A percentile compares a stretch with the other conserved stretches of the same genome.
phyloP scores from a whole-genome alignment of 306 rosid genomes.

The Psophocarpus tetragonolobus region DNA sequence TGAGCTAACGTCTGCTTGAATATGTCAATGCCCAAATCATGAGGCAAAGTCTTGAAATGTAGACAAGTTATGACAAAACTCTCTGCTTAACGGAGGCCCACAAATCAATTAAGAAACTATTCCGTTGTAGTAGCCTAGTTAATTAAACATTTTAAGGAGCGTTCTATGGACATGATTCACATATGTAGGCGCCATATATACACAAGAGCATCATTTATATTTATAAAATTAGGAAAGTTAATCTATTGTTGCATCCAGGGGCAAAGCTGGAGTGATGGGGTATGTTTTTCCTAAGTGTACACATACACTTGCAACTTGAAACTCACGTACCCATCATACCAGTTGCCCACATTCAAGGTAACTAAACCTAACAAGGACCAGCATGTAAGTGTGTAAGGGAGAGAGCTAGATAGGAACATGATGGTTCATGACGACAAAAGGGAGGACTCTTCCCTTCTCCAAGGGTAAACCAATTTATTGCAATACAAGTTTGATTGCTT shows the following conservation, averaged over 20 bases:
- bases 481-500: neutral
- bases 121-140: neutral
- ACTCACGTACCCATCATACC: neutral
- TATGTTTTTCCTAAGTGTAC: neutral
- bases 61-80: neutral
- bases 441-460: constrained; percentile 1
- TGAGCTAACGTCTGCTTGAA: neutral
- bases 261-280: too few species aligned
- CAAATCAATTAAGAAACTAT: constrained; percentile 2
- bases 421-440: neutral
- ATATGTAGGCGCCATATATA: neutral
- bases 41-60: neutral
- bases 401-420: neutral
- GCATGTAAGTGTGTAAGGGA: neutral
- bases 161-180: neutral
- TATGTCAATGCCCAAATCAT: neutral
- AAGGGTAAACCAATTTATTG: constrained; percentile 16
- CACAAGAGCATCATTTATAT: neutral
- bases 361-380: neutral
- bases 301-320: neutral
- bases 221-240: neutral
- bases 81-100: neutral
- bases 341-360: constrained; percentile 37
- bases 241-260: neutral
- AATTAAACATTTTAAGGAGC: neutral